Evolutionary conservation across 169 alveolate species (phyloP), one percentile per base, ranked within the genome.

Genomic region (Plasmodium gaboni): DNA sequence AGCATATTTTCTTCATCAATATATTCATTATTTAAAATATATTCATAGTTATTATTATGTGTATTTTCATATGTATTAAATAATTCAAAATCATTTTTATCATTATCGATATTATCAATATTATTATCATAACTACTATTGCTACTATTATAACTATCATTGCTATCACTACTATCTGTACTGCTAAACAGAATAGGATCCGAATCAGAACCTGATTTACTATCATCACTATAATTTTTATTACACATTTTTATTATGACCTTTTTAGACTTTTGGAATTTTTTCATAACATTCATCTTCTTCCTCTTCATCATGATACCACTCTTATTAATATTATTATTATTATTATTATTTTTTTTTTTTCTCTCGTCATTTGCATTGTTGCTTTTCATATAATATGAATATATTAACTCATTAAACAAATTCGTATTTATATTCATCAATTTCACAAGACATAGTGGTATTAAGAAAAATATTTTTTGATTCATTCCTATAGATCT

Each of bases 401-500:
- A 26, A 38, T 3, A 6, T 50, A 73, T 68, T 5, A 59, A 2
- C 28, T 88, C 80, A 24, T 71, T 59, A 61, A 86, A 86, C 17
- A 51, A 17, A 63, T 68, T 86, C 46, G 90, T 92, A 59, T 80
- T 91, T 7, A 93, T 68, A 13, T 76, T 74, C 88, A 95, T 95
- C n/a, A 94, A 73, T 53, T 92, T 94, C 9, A 93, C 95, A 3
- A 95, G 92, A 32, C 95, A 96, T 28, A 93, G 91, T 9, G 97
- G 97, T 24, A 94, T 74, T 42, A 95, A 89, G 22, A 95, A 86
- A 68, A 93, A 93, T 46, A 95, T 74, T 8, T 96, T 95, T 87
- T 95, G 97, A 28, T 96, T 96, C 88, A 93, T 88, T 15, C 97
- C 97, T 5, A 95, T 88, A 6, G 95, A 96, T 60, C 99, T 94